phyloP scores from a whole-genome alignment of 768 basidiomycete genomes.

The Lactarius trivialis region DNA sequence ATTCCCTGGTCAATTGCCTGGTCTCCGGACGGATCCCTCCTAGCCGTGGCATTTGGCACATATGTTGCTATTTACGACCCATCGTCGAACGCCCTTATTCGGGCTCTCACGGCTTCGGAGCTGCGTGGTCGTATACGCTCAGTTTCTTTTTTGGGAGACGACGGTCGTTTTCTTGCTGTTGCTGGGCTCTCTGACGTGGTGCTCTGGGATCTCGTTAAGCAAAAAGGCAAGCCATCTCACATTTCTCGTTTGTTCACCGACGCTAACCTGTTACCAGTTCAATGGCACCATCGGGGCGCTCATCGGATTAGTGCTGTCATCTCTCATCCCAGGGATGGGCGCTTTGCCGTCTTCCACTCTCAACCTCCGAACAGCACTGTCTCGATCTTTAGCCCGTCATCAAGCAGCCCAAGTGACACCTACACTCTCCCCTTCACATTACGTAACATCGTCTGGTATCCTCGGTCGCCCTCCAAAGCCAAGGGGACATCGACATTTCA shows the following conservation, averaged over 20 bases:
- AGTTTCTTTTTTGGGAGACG: constrained; percentile 60
- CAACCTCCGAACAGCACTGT: constrained; percentile 28
- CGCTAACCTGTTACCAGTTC: constrained; percentile 36
- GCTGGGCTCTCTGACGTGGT: constrained; percentile 43
- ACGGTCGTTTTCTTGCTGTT: constrained; percentile 65
- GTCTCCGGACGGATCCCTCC: constrained; percentile 81
- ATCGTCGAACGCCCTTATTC: constrained; percentile 48
- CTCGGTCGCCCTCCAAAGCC: constrained; percentile 29
- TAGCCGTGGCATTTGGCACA: constrained; percentile 64
- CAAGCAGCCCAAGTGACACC: constrained; percentile 39
- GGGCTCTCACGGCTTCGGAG: constrained; percentile 48
- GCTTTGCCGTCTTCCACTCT: constrained; percentile 52
- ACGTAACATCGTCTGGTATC: constrained; percentile 40
- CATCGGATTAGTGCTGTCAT: constrained; percentile 40
- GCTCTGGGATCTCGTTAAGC: constrained; percentile 67
- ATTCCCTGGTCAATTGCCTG: constrained; percentile 62
- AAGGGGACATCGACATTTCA: constrained; percentile 37
- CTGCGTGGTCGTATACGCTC: constrained; percentile 42
- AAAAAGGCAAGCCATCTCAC: constrained; percentile 44
- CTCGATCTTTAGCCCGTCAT: constrained; percentile 42
- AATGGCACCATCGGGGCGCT: constrained; percentile 45
- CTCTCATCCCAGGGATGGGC: constrained; percentile 49
- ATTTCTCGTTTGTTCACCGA: constrained; percentile 5
- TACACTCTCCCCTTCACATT: constrained; percentile 57
- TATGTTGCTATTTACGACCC: constrained; percentile 74